Evolutionary conservation across 441 rosid species (phyloP), one percentile per base, ranked within the genome.

Genomic region (Cnidoscolus chayamansa): DNA sequence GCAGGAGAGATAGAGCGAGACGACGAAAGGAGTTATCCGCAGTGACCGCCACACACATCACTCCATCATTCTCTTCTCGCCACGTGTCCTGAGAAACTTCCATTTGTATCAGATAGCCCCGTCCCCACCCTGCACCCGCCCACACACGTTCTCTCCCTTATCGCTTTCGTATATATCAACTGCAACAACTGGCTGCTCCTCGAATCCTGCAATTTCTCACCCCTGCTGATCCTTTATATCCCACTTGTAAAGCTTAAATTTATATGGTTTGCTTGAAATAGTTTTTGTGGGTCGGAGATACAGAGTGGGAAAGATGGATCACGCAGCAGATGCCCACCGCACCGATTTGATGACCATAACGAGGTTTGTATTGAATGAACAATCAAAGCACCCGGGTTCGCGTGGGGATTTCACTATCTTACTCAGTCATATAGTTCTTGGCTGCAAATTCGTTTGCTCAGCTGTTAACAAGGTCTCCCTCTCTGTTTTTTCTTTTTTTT

Each of bases 311-410:
- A 70, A 40, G 72, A 92, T 92, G 99, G 99, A 92, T 81, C 97
- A 92, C 80, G 89, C 83, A 13, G 86, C 94, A 55, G 97, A 95
- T 63, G 99, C 97, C 0, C 70, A 82, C 79, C 86, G 93, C 75
- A 95, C 99, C 40, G 98, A 95, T 84, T 78, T 95, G 89, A 92
- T 95, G 99, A 95, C 99, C 17, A 91, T 95, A 67, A 95, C 97
- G 4, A 87, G 99, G 67, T 86, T 63, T 72, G 98, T 91, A 76
- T 75, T 95, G 77, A 95, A 87, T 77, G 97, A 93, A 82, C 98
- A 92, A 76, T 83, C 93, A 19, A 88, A 85, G 78, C 78, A 91
- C 80, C 95, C 99, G 0, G 99, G 90, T 82, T 92, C 99, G 20
- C 98, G 96, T 60, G 99, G 99, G 4, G 99, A 95, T 79, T 92